Evolutionary conservation across 192 early-diverging fungal species (phyloP), one percentile per base, ranked within the genome.

Genomic region (Entophlyctis luteolus): DNA sequence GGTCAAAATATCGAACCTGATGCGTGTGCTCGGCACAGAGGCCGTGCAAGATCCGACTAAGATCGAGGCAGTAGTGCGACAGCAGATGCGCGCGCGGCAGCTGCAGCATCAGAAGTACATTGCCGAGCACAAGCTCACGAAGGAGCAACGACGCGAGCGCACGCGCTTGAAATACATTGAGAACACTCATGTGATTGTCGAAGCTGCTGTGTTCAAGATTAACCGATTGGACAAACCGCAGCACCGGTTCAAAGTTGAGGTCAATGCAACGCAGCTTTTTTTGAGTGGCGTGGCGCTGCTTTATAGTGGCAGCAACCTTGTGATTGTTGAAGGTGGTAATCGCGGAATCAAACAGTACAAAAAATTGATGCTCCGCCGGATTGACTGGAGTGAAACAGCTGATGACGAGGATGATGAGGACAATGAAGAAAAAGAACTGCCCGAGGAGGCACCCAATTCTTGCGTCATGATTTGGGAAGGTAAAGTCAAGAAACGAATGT

Each of bases 401-500:
- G 82, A 74, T 14, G 65, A 58, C 2, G 84, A 79, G 2, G 73
- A 73, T 28, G 54, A 48, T 23, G 48, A 48, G 29, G 46, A 28
- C 10, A 48, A 62, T 36, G 47, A 1, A 20, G n/a, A 0, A 18
- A 1, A 27, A n/a, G 69, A 6, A 10, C 57, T 49, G 20, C 78
- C 72, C 29, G 59, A 79, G 20, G 78, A 87, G 4, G 50, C 67
- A 14, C 76, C 72, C 18, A 99, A 97, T 76, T 79, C 83, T 59
- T 99, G 97, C 71, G 72, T 79, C n/a, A 55, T 98, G 46, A 86
- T 99, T 4, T 99, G 97, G 97, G 91, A 95, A 69, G 97, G 97
- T 28, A 81, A 91, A 48, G 79, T 94, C 28, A 84, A 88, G 46
- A 77, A 86, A 20, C 79, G 91, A 38, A 73, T 80, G 47, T 99